Evolutionary conservation across 768 basidiomycete species (phyloP).

Genomic region (Auriscalpium orientale): DNA sequence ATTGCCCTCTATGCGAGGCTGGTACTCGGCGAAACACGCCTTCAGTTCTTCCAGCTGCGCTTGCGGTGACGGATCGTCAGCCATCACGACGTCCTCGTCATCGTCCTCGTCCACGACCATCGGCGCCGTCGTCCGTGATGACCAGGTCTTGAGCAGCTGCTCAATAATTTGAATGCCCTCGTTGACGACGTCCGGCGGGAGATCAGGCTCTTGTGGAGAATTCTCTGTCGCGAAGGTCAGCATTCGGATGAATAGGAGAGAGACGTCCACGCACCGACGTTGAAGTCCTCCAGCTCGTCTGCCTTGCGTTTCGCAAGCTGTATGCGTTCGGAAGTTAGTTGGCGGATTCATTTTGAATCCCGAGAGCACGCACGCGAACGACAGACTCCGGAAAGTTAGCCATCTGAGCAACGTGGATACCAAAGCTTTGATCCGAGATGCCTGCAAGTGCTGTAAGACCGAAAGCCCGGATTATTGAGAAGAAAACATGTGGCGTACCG

Average conservation of each 20-base stretch:
- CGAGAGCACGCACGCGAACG: slow-evolving; percentile 52
- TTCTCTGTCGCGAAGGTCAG: slow-evolving; percentile 16
- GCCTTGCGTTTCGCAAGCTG: slow-evolving; percentile 90
- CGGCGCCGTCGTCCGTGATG: slow-evolving; percentile 21
- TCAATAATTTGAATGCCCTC: slow-evolving; percentile 79
- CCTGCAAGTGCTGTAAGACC: slow-evolving; percentile 35
- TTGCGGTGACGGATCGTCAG: slow-evolving; percentile 32
- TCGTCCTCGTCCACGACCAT: slow-evolving; percentile 23
- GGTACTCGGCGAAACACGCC: slow-evolving; percentile 56
- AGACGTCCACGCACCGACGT: slow-evolving; percentile 31
- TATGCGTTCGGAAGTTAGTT: background rate
- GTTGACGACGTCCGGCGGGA: slow-evolving; percentile 56
- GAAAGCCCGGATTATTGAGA: no score
- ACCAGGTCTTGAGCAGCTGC: slow-evolving; percentile 68
- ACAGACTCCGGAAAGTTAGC: slow-evolving; percentile 97
- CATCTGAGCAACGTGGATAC: slow-evolving; percentile 95
- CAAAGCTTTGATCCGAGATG: slow-evolving; percentile 94
- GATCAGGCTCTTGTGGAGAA: slow-evolving; percentile 30
- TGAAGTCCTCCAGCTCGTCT: slow-evolving; percentile 85
- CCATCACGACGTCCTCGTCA: slow-evolving; percentile 42
- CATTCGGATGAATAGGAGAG: background rate
- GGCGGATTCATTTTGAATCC: background rate
- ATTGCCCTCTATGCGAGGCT: slow-evolving; percentile 66
- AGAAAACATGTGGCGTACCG: slow-evolving; percentile 38
- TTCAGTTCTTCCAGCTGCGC: slow-evolving; percentile 41